Base-by-base conservation (phyloP, 495 filamentous ascomycete genomes). In the Tetracladium marchalianum region DNA sequence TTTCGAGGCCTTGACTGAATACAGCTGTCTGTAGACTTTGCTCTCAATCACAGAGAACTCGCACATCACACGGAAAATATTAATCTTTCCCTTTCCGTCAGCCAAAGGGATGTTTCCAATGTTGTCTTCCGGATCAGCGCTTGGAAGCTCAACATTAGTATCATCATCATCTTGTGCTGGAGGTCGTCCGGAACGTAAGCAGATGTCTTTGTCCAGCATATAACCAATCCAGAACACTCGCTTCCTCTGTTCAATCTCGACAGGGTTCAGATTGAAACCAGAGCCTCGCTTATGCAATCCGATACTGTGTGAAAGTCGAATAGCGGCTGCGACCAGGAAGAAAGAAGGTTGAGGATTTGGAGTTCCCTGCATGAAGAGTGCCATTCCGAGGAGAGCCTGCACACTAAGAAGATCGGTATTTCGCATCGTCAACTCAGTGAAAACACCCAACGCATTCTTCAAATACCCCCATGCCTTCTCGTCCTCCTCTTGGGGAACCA, bases 201-300 rank as follows among this genome's bases (percentile, higher is more conserved):
- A 95, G 49, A 97, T 78, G 57, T 97, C 92, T 68, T 94, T 95
- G 59, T 98, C 92, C 22, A 96, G 67, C 66, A 94, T 79, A 58
- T 98, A 98, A 11, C 85, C 89, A 56, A 98, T 95, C 92, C 92
- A 98, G 56, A 97, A 98, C 2, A 97, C 92, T 52, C 92, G 71
- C 67, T 95, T 95, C 31, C 92, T 76, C 64, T 98, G 92, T 62
- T 98, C 93, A 37, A 89, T 82, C 59, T 98, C 92, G 15, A 87
- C 81, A 11, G 81, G 78, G 55, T 90, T 95, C 35, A 98, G 70
- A 49, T 90, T 89, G 62, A 97, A 96, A 1, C 82, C 83, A 19
- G 84, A 88, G 12, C 89, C 90, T 46, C 84, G 76, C 62, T 95
- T 96, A 65, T 98, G 92, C 37, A 98, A 70, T 18, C 92, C 92